Evolutionary conservation across 73 alveolate species (phyloP).

Genomic region (Durusdinium trenchii): DNA sequence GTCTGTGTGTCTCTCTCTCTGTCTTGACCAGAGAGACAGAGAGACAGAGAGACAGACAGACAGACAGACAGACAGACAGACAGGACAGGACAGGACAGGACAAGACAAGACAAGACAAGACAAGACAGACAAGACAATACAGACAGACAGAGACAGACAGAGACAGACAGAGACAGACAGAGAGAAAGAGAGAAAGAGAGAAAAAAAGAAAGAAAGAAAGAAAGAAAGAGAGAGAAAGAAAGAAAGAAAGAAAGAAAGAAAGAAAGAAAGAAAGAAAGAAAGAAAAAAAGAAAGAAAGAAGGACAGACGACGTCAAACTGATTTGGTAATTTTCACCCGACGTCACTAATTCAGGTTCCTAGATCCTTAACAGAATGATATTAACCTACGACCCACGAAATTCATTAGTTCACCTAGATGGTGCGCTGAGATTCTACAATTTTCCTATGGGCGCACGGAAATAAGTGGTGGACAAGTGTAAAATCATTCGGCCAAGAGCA

Average conservation of each 20-base stretch:
- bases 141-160: constrained; percentile 1
- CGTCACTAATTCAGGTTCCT: too few relatives aligned
- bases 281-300: background rate
- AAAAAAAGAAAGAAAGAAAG: background rate
- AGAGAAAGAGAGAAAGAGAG: constrained; percentile 22
- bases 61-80: background rate
- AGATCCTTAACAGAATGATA: too few relatives aligned
- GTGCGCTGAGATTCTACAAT: too few relatives aligned
- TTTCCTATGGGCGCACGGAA: too few relatives aligned
- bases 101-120: background rate
- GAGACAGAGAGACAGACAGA: constrained; percentile 1
- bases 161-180: too few relatives aligned
- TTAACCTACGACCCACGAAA: too few relatives aligned
- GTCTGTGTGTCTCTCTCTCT: background rate
- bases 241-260: background rate
- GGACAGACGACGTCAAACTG: background rate
- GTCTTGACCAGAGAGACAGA: background rate
- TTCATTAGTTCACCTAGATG: too few relatives aligned
- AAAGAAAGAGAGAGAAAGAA: background rate
- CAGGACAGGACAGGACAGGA: background rate
- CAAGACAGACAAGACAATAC: too few relatives aligned
- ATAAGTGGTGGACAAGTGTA: too few relatives aligned
- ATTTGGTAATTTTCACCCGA: too few relatives aligned
- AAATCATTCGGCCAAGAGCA: too few relatives aligned
- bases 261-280: background rate